phyloP scores from a whole-genome alignment of 2,329 filamentous ascomycete genomes.

The Neonectria coccinea region DNA sequence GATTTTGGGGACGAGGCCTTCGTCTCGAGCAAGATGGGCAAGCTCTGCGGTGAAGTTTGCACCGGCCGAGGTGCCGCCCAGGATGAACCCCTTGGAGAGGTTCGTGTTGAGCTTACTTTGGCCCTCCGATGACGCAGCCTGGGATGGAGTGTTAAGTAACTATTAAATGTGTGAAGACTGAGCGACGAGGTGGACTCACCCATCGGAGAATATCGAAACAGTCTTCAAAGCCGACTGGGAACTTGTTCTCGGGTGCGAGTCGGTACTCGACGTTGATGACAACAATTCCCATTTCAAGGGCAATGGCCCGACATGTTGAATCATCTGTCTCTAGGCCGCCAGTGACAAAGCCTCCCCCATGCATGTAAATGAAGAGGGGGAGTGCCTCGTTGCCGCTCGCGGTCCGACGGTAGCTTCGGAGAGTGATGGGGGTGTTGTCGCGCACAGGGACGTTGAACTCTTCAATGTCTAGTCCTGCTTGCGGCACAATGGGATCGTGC shows the following conservation, averaged over 20 bases:
- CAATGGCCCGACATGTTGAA: slow-evolving; percentile 40
- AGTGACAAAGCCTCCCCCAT: slow-evolving; percentile 44
- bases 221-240: slow-evolving; percentile 60
- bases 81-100: slow-evolving; percentile 59
- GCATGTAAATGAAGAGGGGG: slow-evolving; percentile 44
- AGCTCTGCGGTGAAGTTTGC: slow-evolving; percentile 63
- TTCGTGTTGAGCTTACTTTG: slow-evolving; percentile 53
- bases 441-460: slow-evolving; percentile 40
- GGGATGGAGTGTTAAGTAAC: neutral
- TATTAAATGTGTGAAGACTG: neutral
- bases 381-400: slow-evolving; percentile 18
- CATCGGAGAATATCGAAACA: slow-evolving; percentile 54
- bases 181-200: slow-evolving; percentile 26
- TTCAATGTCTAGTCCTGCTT: slow-evolving; percentile 38
- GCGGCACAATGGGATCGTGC: slow-evolving; percentile 37
- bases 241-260: slow-evolving; percentile 62
- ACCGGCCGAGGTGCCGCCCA: slow-evolving; percentile 63
- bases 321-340: slow-evolving; percentile 46
- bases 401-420: slow-evolving; percentile 39
- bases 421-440: slow-evolving; percentile 33
- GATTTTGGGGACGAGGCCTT: slow-evolving; percentile 54
- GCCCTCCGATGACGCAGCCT: slow-evolving; percentile 40
- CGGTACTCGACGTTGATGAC: slow-evolving; percentile 63
- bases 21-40: slow-evolving; percentile 54
- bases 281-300: slow-evolving; percentile 44